Base-by-base conservation (phyloP, 495 filamentous ascomycete genomes). In the Opeltia flavorubescens region DNA sequence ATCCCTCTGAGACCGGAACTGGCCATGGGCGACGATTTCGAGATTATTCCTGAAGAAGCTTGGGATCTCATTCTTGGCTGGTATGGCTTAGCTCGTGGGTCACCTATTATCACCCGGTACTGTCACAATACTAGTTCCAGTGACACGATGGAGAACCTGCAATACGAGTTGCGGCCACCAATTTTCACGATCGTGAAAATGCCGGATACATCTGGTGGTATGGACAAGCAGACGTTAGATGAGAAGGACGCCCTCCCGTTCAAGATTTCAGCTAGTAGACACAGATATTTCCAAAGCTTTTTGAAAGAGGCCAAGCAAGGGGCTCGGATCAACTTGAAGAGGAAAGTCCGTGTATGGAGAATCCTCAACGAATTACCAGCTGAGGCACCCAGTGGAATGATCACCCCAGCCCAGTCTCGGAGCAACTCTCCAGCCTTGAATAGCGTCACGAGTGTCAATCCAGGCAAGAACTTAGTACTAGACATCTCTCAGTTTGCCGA, bases 141-240 rank as follows among this genome's bases (percentile, higher is more conserved):
- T 13, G 65, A 62, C 1, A 63, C 65, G 6, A 31, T 60, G n/a
- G 61, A 74, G 21, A 88, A 94, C 46, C 59, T 94, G 7, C 72
- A 83, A 55, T 89, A 83, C 53, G 91, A 98, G 59, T 68, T 84
- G 27, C 75, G 88, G 54, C 93, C 89, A 17, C 87, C 85, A 1
- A 72, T 94, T 18, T 85, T 94, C 63, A 88, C 81, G 1, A 74
- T 98, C 35, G 76, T 93, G 53, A 87, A 88, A 51, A 67, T 96
- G 8, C 73, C 75, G 53, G 73, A 74, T 48, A 46, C 35, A 47
- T 64, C 63, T 29, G 68, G 70, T 17, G 71, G 62, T 7, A 75
- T 71, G n/a, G 74, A 80, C 4, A 67, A 71, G 12, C 70, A 80
- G 50, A 59, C 69, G 1, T 55, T 84, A 48, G 66, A 53, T 20